Conservation (phyloP, 805 yeast species). For the Limtongia smithiae region DNA sequence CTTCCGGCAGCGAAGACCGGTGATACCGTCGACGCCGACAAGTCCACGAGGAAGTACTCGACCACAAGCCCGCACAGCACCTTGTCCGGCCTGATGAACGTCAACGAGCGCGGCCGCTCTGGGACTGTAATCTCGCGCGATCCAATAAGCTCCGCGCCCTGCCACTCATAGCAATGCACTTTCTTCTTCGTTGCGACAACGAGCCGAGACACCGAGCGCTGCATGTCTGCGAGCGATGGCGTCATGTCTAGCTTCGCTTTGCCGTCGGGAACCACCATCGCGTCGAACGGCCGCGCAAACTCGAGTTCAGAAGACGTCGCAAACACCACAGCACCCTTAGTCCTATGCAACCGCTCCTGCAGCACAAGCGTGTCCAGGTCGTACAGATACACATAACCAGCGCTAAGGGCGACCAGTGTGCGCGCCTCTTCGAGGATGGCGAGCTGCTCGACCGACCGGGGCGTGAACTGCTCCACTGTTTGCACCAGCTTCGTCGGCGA, state of each 20-base stretch:
- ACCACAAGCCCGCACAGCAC: conserved; percentile 20
- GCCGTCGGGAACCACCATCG: background rate
- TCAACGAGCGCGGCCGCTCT: conserved; percentile 24
- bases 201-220: conserved; percentile 33
- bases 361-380: conserved; percentile 35
- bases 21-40: conserved; percentile 17
- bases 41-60: conserved; percentile 24
- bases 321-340: conserved; percentile 38
- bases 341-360: conserved; percentile 37
- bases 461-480: conserved; percentile 28
- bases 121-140: conserved; percentile 21
- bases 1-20: conserved; percentile 22
- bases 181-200: conserved; percentile 32
- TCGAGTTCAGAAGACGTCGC: conserved; percentile 25
- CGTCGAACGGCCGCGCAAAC: conserved; percentile 6
- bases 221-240: conserved; percentile 15
- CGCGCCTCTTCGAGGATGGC: conserved; percentile 37
- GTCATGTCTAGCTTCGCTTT: background rate
- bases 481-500: conserved; percentile 20
- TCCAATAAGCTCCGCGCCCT: conserved; percentile 22
- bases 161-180: conserved; percentile 27
- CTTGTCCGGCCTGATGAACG: conserved; percentile 19
- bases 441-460: conserved; percentile 36
- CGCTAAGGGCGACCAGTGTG: conserved; percentile 37
- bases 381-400: conserved; percentile 36